Evolutionary conservation across 2,329 filamentous ascomycete species (phyloP), one percentile per base, ranked within the genome.

Genomic region (Botryotinia calthae): DNA sequence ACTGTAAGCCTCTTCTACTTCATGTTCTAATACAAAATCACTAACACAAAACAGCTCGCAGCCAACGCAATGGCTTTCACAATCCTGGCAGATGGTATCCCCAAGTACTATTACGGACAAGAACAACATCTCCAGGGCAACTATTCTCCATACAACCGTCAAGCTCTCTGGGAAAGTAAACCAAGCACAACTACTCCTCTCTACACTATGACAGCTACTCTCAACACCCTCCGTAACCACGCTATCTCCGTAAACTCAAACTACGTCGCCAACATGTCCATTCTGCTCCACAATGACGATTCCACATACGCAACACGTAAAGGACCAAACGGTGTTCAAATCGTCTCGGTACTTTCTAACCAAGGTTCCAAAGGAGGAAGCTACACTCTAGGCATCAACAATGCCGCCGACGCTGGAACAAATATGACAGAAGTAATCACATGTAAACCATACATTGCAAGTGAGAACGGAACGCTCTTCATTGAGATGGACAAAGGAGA

Each of bases 21-120:
- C 5, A 42, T n/a, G 25, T n/a, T 54, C 48, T 37, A 4, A 6
- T 46, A 37, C 20, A 10, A 6, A 2, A 20, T 46, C 40, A 51
- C 72, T 71, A 31, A 73, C 10, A 51, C 40, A n/a, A 59, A n/a
- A 18, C n/a, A 75, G 71, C 71, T 77, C 48, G 84, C 84, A 40
- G 83, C 84, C 75, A 87, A 87, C 74, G 79, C 84, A 48, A 79
- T 86, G 62, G 81, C 84, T 6, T 87, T 83, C 76, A 86, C 82
- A 6, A 83, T 87, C 71, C 82, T 87, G 42, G 78, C 79, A 25
- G 83, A 87, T 73, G 86, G 86, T 28, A 85, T 87, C 46, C 86
- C 86, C 0, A 85, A 87, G 76, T 73, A 87, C 59, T 87, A 87
- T 75, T 81, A 86, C 74, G 86, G 86, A n/a, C 85, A 87, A 78